Evolutionary conservation across 2,329 filamentous ascomycete species (phyloP), one percentile per base, ranked within the genome.

Genomic region (Aspergillus melleus): DNA sequence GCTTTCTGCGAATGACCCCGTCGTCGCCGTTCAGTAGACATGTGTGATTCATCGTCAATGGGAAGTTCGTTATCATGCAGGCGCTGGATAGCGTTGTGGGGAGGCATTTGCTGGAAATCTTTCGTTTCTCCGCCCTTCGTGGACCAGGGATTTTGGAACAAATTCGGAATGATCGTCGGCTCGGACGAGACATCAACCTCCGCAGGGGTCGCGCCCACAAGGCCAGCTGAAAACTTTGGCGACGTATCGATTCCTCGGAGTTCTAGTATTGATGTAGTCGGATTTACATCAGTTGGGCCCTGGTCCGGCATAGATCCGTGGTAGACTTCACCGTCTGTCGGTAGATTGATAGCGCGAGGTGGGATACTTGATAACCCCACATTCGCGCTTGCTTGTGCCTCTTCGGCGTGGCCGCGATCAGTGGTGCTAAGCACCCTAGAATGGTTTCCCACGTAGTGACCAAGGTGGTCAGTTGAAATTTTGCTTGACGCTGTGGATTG

Each of bases 1-100:
- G 89, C 90, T 80, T 97, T 98, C 74, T 98, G 90, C 1, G 90
- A 92, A 14, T 86, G 86, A n/a, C 75, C 77, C 62, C 77, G 75
- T 60, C 76, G 74, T 63, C 73, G 73, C 61, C 69, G 67, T 20
- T 71, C 73, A 20, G 64, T 62, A n/a, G 66, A 64, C 12, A 66
- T 67, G 16, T 63, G 61, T 6, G 67, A 70, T 22, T 68, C 69
- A 39, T 69, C 71, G 49, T 68, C 70, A 32, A 66, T 63, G 20
- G 68, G 67, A 55, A 61, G 60, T 29, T 60, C 55, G 30, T 59
- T 65, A 29, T 61, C 57, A 39, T 62, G 64, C 20, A 46, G 16
- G 20, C 52, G 53, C 30, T 65, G 58, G 20, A 46, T 12, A 24
- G 49, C 49, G 16, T 56, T 24, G 26, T 61, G 58, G 57, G 57